Base-by-base conservation (phyloP, 176 grass and related monocot genomes). In the Musa acuminata region DNA sequence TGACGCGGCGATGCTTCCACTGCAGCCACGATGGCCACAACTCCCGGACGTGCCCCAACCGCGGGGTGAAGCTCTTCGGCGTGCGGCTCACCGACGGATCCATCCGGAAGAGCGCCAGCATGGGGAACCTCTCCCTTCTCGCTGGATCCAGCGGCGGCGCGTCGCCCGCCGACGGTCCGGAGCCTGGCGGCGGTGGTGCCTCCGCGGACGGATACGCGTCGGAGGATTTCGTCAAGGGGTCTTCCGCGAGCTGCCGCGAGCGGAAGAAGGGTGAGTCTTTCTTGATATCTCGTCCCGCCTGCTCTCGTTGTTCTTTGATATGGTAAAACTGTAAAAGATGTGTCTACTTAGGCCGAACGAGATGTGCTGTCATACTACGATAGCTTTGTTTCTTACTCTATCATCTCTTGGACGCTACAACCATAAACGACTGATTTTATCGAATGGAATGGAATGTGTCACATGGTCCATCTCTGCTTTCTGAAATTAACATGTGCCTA, bases 1-100 rank as follows among this genome's bases (percentile, higher is more conserved):
- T 99, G 95, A 99, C 86, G 80, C 82, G 95, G 82, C 84, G 95
- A 75, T 99, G 95, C 84, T 99, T 88, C 74, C 95, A 99, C 86
- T 99, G 95, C 83, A 91, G 90, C 86, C 90, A 99, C 86, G 87
- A 99, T 86, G 95, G 95, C 26, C 95, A 99, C 82, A 99, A 99
- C 87, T 99, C 95, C 24, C 72, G 95, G 80, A n/a, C n/a, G n/a
- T n/a, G n/a, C n/a, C n/a, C n/a, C n/a, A n/a, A n/a, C n/a, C n/a
- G n/a, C n/a, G n/a, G n/a, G n/a, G n/a, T n/a, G n/a, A n/a, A n/a
- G n/a, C n/a, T n/a, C n/a, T n/a, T n/a, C n/a, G n/a, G n/a, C n/a
- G n/a, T n/a, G n/a, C n/a, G n/a, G n/a, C n/a, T n/a, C n/a, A n/a
- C n/a, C n/a, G n/a, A n/a, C n/a, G n/a, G n/a, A n/a, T n/a, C n/a